phyloP scores from a whole-genome alignment of 2,329 filamentous ascomycete genomes.

The Beauveria bassiana region DNA sequence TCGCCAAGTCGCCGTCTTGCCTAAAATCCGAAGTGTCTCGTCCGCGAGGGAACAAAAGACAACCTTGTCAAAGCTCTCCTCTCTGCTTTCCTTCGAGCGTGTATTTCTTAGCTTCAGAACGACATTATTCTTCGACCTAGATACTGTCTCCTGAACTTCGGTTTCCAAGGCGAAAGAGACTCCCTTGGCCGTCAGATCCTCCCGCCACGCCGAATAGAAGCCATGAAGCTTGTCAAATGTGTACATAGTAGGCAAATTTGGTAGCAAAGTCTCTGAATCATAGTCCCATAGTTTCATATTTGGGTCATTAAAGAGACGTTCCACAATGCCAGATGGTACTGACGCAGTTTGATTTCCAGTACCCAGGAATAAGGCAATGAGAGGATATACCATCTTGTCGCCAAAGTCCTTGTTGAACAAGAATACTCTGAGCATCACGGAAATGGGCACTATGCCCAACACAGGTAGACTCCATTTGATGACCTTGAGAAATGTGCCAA shows the following conservation, averaged over 20 bases:
- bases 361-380: slow-evolving; percentile 66
- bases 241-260: slow-evolving; percentile 57
- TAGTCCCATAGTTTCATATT: slow-evolving; percentile 55
- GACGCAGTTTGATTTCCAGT: slow-evolving; percentile 69
- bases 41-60: slow-evolving; percentile 60
- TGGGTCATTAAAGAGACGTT: slow-evolving; percentile 49
- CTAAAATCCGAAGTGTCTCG: slow-evolving; percentile 53
- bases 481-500: slow-evolving; percentile 47
- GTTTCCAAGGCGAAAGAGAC: slow-evolving; percentile 49
- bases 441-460: slow-evolving; percentile 55
- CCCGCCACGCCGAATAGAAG: slow-evolving; percentile 54
- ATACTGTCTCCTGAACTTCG: slow-evolving; percentile 44
- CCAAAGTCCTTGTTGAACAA: slow-evolving; percentile 62
- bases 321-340: slow-evolving; percentile 60
- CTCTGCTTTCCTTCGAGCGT: slow-evolving; percentile 39
- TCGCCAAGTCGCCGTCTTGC: slow-evolving; percentile 46
- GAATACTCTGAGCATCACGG: slow-evolving; percentile 58
- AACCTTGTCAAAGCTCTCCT: slow-evolving; percentile 56
- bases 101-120: slow-evolving; percentile 44
- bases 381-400: slow-evolving; percentile 62
- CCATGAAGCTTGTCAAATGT: slow-evolving; percentile 55
- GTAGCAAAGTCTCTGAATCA: slow-evolving; percentile 44
- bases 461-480: slow-evolving; percentile 53
- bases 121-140: slow-evolving; percentile 43
- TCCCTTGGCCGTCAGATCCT: slow-evolving; percentile 44